Evolutionary conservation across 345 rosid genomes (phyloP), one percentile per base, ranked within the genome.

Genomic region (Gynandropsis gynandra): DNA sequence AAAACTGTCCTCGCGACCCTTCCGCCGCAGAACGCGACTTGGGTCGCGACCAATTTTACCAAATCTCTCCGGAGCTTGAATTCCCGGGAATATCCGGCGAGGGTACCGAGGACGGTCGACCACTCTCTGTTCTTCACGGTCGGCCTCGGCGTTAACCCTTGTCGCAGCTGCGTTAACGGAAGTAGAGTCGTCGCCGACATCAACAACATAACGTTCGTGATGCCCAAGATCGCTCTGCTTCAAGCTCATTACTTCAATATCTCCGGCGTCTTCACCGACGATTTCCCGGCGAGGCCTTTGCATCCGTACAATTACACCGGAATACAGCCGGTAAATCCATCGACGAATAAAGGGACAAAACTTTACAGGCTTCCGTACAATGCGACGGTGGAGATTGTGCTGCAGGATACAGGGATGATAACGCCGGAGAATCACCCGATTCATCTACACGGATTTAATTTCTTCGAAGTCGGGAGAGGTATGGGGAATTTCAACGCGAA

Each of bases 341-440:
- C 59, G 54, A 90, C 89, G 11, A 72, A 11, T 61, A 75, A 8
- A 7, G 96, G 95, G 20, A 90, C 98, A 7, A 82, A 54, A 64
- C 42, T 65, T 11, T 87, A 80, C 36, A 58, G 87, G 59, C 79
- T 90, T 1, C n/a, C 45, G 1, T 90, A 74, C 42, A 84, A 87
- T 54, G 73, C 83, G 1, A 87, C 84, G 0, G 93, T 87, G 19
- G 80, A 90, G 48, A 47, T 87, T 4, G 75, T 90, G 17, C 27
- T 90, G 19, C 98, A 90, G 61, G 89, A 84, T 55, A 90, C 96
- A 0, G 80, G 77, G 1, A 76, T 82, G 78, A 66, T 90, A 7
- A 36, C 87, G 1, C 75, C 93, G 0, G 93, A 87, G 48, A 87
- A 76, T 37, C 96, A 87, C 58, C 96, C 96, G 0, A 4, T 90